Evolutionary conservation across 305 asterid genomes (phyloP).

Genomic region (Rubia tinctorum): DNA sequence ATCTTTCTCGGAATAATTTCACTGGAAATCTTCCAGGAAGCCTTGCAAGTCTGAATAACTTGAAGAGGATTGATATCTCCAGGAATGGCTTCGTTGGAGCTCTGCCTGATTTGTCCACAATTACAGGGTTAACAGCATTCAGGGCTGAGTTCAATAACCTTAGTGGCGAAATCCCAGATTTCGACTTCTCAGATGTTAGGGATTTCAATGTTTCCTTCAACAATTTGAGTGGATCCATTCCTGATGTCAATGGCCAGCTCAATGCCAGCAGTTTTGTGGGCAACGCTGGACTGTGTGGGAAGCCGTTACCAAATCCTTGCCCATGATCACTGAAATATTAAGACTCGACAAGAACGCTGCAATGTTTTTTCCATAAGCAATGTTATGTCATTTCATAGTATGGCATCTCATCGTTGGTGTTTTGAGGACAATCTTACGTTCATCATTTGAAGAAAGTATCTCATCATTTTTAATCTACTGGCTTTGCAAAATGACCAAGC

Average conservation of each 20-base stretch:
- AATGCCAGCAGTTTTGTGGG: conserved; percentile 37
- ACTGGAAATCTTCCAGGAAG: conserved; percentile 49
- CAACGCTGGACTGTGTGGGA: conserved; percentile 61
- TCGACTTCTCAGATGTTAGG: conserved; percentile 47
- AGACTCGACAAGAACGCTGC: no score
- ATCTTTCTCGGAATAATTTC: conserved; percentile 38
- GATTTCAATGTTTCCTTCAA: conserved; percentile 63
- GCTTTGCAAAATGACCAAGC: no score
- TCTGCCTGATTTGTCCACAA: conserved; percentile 44
- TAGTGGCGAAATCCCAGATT: conserved; percentile 42
- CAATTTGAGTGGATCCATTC: conserved; percentile 47
- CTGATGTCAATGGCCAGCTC: conserved; percentile 40
- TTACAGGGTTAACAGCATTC: conserved; percentile 57
- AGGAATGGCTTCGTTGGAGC: conserved; percentile 48
- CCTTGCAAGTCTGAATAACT: conserved; percentile 35
- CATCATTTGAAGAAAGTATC: no score
- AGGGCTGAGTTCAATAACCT: conserved; percentile 47
- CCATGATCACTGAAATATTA: no score
- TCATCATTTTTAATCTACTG: no score
- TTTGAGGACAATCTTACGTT: no score
- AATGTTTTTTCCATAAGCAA: no score
- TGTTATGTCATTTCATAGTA: no score
- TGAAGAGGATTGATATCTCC: conserved; percentile 48
- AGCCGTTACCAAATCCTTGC: conserved; percentile 35
- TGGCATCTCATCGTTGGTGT: no score